These are phyloP conservation scores for Botryosphaeria dothidea DNA, from an alignment of 2,329 filamentous ascomycete genomes.

Conservation along the genomic window DNA sequence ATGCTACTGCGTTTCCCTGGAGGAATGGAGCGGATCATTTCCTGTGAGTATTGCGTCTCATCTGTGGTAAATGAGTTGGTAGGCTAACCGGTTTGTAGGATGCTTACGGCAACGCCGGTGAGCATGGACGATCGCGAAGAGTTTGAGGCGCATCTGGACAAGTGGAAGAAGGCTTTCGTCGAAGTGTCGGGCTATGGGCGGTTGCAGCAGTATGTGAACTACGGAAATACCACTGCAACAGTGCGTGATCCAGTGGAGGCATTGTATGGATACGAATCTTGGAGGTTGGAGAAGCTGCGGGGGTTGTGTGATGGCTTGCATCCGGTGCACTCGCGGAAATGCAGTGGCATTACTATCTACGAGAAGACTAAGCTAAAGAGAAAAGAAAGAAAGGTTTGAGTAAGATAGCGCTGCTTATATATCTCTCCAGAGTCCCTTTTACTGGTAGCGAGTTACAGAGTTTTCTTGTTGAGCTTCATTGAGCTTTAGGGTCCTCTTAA, in stretches of 20 bases:
- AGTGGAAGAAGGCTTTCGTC: slow-evolving; percentile 26
- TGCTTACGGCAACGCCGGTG: slow-evolving; percentile 4
- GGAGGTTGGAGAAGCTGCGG: slow-evolving; percentile 33
- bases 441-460: too few relatives aligned
- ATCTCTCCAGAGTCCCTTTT: too few relatives aligned
- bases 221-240: slow-evolving; percentile 27
- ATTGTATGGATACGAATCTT: slow-evolving; percentile 36
- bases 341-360: too few relatives aligned
- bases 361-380: too few relatives aligned
- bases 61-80: neutral
- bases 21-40: neutral
- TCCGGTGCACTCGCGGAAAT: too few relatives aligned
- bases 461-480: too few relatives aligned
- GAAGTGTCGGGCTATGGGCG: slow-evolving; percentile 26
- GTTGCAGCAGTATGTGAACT: slow-evolving; percentile 37
- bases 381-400: too few relatives aligned
- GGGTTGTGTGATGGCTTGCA: too few relatives aligned
- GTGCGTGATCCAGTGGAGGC: slow-evolving; percentile 30
- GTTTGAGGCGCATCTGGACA: slow-evolving; percentile 2
- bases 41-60: neutral
- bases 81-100: neutral
- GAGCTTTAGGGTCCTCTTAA: too few relatives aligned
- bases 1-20: slow-evolving; percentile 1
- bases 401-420: too few relatives aligned
- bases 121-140: neutral